Evolutionary conservation across 2,329 filamentous ascomycete species (phyloP).

Genomic region (Calonectria leucothoes): DNA sequence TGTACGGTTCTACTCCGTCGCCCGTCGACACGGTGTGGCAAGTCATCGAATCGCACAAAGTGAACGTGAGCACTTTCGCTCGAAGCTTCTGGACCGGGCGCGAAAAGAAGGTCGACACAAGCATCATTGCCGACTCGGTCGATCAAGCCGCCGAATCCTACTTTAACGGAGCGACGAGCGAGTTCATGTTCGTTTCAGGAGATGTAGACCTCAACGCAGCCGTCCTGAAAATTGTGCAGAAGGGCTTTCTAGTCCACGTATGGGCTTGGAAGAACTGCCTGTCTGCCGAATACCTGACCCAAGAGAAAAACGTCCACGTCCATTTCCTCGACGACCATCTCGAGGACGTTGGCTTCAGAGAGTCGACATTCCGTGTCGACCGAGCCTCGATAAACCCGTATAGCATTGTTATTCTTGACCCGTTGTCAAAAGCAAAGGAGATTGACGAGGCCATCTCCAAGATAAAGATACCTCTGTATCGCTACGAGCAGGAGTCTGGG

Average conservation of each 20-base stretch:
- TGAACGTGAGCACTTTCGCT: conserved; percentile 2
- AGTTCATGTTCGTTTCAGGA: not conserved
- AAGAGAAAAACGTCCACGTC: not conserved
- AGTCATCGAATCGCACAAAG: conserved; percentile 1
- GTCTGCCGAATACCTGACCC: not conserved
- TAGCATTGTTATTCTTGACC: conserved; percentile 12
- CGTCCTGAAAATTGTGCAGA: not conserved
- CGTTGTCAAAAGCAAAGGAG: not conserved
- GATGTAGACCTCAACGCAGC: not conserved
- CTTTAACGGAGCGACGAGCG: not conserved
- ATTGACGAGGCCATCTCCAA: not conserved
- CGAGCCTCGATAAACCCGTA: conserved; percentile 1
- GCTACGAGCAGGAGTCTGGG: not conserved
- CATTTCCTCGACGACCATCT: conserved; percentile 8
- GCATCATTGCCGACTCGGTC: conserved; percentile 5
- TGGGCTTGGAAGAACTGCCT: not conserved
- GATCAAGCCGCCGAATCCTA: not conserved
- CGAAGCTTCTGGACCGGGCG: conserved; percentile 12
- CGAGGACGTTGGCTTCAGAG: conserved; percentile 1
- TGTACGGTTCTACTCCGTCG: not conserved
- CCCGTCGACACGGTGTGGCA: not conserved
- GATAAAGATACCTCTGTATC: not conserved
- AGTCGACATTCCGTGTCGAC: conserved; percentile 2
- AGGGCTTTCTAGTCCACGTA: not conserved
- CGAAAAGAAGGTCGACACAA: conserved; percentile 10